Evolutionary conservation across 192 early-diverging fungal genomes (phyloP).

Genomic region (Umbelopsis vinacea): DNA sequence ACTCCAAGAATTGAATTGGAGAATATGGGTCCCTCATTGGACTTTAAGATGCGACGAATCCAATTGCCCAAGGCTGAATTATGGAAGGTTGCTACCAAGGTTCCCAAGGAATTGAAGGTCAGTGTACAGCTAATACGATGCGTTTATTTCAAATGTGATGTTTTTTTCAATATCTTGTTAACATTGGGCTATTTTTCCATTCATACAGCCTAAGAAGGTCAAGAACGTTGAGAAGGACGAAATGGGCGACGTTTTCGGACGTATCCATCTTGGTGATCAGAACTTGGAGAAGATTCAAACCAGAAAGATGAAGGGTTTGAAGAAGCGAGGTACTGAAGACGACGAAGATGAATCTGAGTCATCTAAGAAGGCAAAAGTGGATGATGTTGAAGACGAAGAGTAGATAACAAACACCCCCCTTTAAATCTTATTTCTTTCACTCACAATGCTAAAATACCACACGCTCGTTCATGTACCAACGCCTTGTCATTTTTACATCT

Average conservation of each 20-base stretch:
- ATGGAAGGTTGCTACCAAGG: constrained; percentile 79
- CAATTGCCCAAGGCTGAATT: constrained; percentile 76
- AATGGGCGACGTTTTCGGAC: constrained; percentile 91
- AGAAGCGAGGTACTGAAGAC: constrained; percentile 54
- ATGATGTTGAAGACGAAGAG: constrained; percentile 46
- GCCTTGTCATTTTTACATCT: constrained; percentile 9
- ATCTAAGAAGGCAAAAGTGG: constrained; percentile 48
- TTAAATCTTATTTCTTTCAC: neutral
- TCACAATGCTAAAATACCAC: constrained; percentile 17
- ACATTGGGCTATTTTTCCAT: constrained; percentile 2
- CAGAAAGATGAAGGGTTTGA: constrained; percentile 98
- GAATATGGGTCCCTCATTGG: constrained; percentile 92
- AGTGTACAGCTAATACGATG: constrained; percentile 4
- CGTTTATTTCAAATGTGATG: neutral
- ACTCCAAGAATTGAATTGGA: constrained; percentile 89
- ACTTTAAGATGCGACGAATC: constrained; percentile 79
- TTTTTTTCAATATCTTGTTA: constrained; percentile 5
- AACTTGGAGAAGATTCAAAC: constrained; percentile 93
- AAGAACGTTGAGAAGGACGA: constrained; percentile 93
- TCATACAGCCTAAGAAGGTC: constrained; percentile 70
- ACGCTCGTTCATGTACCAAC: constrained; percentile 21
- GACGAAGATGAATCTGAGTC: constrained; percentile 32
- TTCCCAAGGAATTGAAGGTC: constrained; percentile 89
- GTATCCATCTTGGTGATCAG: constrained; percentile 92
- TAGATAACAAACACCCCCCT: neutral